These are phyloP conservation scores for Eutrema heterophyllum DNA, from an alignment of 345 rosid genomes.

Conservation along the genomic window DNA sequence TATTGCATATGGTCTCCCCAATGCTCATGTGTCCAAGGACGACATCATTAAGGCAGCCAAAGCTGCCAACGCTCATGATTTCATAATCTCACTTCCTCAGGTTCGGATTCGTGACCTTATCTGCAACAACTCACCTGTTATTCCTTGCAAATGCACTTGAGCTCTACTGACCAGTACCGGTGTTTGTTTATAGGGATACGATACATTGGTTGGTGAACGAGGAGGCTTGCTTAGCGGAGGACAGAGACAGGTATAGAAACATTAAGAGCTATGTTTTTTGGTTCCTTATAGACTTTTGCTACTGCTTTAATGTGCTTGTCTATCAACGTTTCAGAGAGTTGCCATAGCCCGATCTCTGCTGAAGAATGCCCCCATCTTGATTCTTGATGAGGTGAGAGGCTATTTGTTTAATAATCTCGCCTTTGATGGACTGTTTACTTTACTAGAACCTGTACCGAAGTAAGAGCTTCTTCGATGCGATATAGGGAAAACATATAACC, in stretches of 20 bases:
- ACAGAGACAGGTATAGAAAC: conserved; percentile 71
- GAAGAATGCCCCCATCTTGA: conserved; percentile 77
- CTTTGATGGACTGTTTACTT: neutral
- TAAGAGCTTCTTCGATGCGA: neutral
- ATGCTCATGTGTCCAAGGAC: conserved; percentile 78
- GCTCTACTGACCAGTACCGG: conserved; percentile 13
- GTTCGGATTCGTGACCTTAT: conserved; percentile 30
- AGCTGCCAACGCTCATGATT: conserved; percentile 96
- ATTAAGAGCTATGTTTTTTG: neutral
- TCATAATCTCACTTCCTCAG: conserved; percentile 91
- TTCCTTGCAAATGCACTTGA: neutral
- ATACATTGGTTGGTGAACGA: conserved; percentile 86
- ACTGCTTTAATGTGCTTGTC: neutral
- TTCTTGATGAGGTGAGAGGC: conserved; percentile 74
- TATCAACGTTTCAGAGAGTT: conserved; percentile 52
- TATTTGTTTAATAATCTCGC: neutral
- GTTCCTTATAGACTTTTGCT: neutral
- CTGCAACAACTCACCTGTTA: conserved; percentile 14
- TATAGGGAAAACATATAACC: neutral
- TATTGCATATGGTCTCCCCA: conserved; percentile 97
- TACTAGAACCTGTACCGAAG: neutral
- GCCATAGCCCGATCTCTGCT: conserved; percentile 92
- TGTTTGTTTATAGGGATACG: conserved; percentile 66
- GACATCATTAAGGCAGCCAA: conserved; percentile 90
- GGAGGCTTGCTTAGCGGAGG: conserved; percentile 96